Percentiles rank a stretch among this genome's conserved stretches.
Conservation (phyloP, 768 basidiomycete genomes). For the Calvatia gigantea region DNA sequence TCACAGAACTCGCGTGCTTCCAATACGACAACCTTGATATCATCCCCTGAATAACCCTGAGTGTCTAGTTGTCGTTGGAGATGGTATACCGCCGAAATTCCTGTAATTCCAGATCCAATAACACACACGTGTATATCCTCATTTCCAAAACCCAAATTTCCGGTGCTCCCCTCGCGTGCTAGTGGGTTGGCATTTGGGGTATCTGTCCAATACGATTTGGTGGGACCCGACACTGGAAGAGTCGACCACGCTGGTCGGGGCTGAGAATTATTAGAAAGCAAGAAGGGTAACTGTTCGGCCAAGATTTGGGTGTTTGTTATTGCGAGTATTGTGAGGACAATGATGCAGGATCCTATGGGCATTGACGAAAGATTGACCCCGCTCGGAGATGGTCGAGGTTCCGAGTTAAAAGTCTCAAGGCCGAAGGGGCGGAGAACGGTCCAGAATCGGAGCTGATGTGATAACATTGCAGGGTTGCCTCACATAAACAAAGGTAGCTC, state of each 20-base stretch:
- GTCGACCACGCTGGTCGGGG: slow-evolving; percentile 7
- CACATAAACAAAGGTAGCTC: too few species aligned
- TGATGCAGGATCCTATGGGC: too few species aligned
- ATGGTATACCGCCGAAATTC: slow-evolving; percentile 73
- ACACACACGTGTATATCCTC: slow-evolving; percentile 68
- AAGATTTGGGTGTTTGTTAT: not conserved
- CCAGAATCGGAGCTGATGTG: too few species aligned
- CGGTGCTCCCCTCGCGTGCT: slow-evolving; percentile 62
- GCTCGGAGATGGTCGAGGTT: not conserved
- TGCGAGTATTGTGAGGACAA: not conserved
- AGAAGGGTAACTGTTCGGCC: not conserved
- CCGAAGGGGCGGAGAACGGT: too few species aligned
- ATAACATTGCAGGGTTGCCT: too few species aligned
- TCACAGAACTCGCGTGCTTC: slow-evolving; percentile 87
- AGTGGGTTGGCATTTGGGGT: slow-evolving; percentile 62
- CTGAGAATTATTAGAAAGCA: not conserved
- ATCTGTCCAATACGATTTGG: slow-evolving; percentile 72
- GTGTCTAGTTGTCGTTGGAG: slow-evolving; percentile 28
- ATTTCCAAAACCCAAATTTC: slow-evolving; percentile 38
- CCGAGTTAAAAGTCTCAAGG: too few species aligned
- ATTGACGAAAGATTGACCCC: too few species aligned
- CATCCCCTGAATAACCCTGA: not conserved
- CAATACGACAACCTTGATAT: slow-evolving; percentile 55
- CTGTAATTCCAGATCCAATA: slow-evolving; percentile 79
- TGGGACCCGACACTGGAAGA: slow-evolving; percentile 60